Evolutionary conservation across 2,329 filamentous ascomycete species (phyloP).

Genomic region (Mycogone perniciosa): DNA sequence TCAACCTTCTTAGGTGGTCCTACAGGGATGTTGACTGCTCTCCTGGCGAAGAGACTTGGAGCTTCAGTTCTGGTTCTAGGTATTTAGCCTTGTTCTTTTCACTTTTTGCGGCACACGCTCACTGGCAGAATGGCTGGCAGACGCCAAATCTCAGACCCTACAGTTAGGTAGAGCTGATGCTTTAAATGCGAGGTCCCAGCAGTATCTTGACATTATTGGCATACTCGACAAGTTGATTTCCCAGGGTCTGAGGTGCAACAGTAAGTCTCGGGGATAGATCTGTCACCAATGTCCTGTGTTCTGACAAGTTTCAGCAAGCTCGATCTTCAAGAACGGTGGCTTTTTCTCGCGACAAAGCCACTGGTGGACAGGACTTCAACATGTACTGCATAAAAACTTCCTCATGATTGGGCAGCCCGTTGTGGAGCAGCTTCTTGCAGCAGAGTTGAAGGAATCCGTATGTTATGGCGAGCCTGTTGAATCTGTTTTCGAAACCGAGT

Average conservation of each 20-base stretch:
- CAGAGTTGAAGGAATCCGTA: slow-evolving; percentile 26
- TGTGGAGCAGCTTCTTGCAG: slow-evolving; percentile 35
- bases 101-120: slow-evolving; percentile 15
- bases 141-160: slow-evolving; percentile 32
- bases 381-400: slow-evolving; percentile 41
- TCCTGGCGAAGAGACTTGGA: slow-evolving; percentile 36
- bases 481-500: slow-evolving; percentile 50
- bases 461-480: slow-evolving; percentile 33
- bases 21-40: slow-evolving; percentile 37
- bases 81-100: slow-evolving; percentile 29
- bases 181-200: slow-evolving; percentile 42
- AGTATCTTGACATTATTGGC: slow-evolving; percentile 39
- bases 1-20: slow-evolving; percentile 32
- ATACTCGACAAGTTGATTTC: slow-evolving; percentile 36
- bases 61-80: slow-evolving; percentile 34
- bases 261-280: slow-evolving; percentile 24
- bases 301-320: slow-evolving; percentile 32
- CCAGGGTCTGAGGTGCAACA: slow-evolving; percentile 42
- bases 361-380: slow-evolving; percentile 42
- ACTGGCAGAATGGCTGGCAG: slow-evolving; percentile 27
- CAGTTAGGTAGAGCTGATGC: slow-evolving; percentile 41
- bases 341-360: slow-evolving; percentile 42
- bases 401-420: slow-evolving; percentile 45
- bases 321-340: slow-evolving; percentile 39
- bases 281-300: not conserved